A percentile compares a stretch with the other conserved stretches of the same genome.
Conservation (phyloP, 192 early-diverging fungal species). For the Pilaira anomala region DNA sequence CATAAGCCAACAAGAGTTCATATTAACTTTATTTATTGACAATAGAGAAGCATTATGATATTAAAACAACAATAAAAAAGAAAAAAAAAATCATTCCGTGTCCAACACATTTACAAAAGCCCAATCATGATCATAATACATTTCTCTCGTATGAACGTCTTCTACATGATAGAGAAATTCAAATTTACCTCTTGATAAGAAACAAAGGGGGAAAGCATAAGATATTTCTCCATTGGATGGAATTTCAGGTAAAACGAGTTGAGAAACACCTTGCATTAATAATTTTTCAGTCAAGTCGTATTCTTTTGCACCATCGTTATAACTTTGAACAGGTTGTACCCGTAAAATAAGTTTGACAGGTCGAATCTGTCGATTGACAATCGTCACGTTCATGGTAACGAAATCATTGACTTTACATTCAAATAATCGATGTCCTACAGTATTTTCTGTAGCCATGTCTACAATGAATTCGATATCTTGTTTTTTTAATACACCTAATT, state of each 20-base stretch:
- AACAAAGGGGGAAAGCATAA: constrained; percentile 50
- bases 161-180: constrained; percentile 56
- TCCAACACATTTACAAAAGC: constrained; percentile 28
- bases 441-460: constrained; percentile 8
- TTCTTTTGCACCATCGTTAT: constrained; percentile 52
- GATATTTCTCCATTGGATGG: constrained; percentile 40
- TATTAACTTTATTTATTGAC: no score
- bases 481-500: constrained; percentile 56
- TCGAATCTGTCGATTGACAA: constrained; percentile 41
- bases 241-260: constrained; percentile 52
- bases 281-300: constrained; percentile 48
- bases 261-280: constrained; percentile 52
- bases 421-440: constrained; percentile 34
- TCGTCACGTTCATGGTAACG: constrained; percentile 44
- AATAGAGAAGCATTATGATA: no score
- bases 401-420: constrained; percentile 47
- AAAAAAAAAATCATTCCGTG: neutral
- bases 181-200: constrained; percentile 52
- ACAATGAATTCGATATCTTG: constrained; percentile 63
- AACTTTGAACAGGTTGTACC: constrained; percentile 53
- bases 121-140: constrained; percentile 52
- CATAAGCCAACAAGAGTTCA: no score
- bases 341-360: constrained; percentile 46
- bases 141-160: constrained; percentile 47
- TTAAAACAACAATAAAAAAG: no score